Base-by-base conservation (phyloP, 2,329 filamentous ascomycete species). In the Alternaria panax region DNA sequence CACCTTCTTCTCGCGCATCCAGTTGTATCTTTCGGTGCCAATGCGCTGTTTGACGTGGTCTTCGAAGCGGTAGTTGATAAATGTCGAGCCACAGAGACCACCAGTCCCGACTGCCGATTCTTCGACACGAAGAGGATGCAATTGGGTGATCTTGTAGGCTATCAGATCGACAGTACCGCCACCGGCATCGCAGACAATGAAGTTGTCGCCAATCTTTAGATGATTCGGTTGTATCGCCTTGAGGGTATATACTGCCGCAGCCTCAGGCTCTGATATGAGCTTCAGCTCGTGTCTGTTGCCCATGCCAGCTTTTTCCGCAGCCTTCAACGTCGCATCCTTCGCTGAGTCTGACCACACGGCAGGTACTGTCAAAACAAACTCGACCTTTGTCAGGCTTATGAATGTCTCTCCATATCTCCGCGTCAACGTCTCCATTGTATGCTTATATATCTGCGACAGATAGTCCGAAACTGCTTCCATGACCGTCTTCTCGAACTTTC, bases 261-360 rank as follows among this genome's bases (percentile, higher is more conserved):
- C 91, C 78, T 93, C 91, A 8, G 74, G 91, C 79, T 93, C 91
- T 65, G 88, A 91, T 59, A 93, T 92, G 83, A 93, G 89, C 79
- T 91, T 89, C 63, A 93, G 87, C 56, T 90, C 86, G 40, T 87
- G 86, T 57, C 85, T 85, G 20, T 76, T 85, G 5, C 91, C 91
- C 89, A 94, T 92, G 4, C 91, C 92, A 0, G 91, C 92, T 58
- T 88, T 82, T 79, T 93, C 89, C 11, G 91, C 91, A 6, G 91
- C 92, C 72, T 90, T 86, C 48, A 93, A 78, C 2, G 91, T 94
- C 6, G 90, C 91, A 75, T 92, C 91, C 80, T 93, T 94, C n/a
- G 91, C 92, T 0, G 90, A 87, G 74, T 95, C 92, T 24, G 88
- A 92, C 92, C 92, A 95, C 7, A 94, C 90, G 7, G 92, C 92